phyloP scores from a whole-genome alignment of 139 green algal species.

The Microglena sp. region DNA sequence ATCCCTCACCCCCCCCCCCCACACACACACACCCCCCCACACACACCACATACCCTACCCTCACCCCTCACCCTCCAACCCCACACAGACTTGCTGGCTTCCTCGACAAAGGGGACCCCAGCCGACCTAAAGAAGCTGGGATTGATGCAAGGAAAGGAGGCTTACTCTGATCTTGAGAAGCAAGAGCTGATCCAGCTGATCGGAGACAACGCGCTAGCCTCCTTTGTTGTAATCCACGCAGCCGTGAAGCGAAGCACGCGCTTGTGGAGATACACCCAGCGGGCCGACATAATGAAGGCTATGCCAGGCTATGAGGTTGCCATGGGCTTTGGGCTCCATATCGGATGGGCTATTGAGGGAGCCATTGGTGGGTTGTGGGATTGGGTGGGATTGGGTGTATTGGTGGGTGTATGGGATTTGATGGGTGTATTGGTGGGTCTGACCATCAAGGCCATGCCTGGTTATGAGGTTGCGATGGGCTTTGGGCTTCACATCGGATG shows the following conservation, averaged over 20 bases:
- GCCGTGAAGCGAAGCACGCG: slow-evolving; percentile 51
- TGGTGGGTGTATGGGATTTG: neutral
- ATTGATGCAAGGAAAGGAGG: too few relatives aligned
- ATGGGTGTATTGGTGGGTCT: neutral
- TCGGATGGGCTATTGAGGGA: slow-evolving; percentile 93
- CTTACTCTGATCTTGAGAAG: neutral
- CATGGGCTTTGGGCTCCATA: slow-evolving; percentile 94
- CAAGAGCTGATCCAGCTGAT: slow-evolving; percentile 37
- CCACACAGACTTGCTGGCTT: too few relatives aligned
- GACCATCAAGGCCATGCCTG: neutral
- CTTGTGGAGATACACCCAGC: slow-evolving; percentile 13
- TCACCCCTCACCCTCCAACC: too few relatives aligned
- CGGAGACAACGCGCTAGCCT: slow-evolving; percentile 78
- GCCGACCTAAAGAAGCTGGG: neutral
- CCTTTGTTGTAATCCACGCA: slow-evolving; percentile 81
- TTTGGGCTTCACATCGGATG: slow-evolving; percentile 92
- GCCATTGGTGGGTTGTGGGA: slow-evolving; percentile 67
- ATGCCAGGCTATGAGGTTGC: slow-evolving; percentile 45
- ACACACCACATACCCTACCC: neutral
- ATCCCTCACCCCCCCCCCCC: neutral
- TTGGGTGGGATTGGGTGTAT: neutral
- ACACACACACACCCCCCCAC: neutral
- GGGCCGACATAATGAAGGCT: slow-evolving; percentile 7
- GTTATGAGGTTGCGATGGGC: slow-evolving; percentile 59
- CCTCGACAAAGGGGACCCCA: neutral